These are phyloP conservation scores for Coemansia sp. DNA, from an alignment of 192 early-diverging fungal genomes.

Conservation along the genomic window DNA sequence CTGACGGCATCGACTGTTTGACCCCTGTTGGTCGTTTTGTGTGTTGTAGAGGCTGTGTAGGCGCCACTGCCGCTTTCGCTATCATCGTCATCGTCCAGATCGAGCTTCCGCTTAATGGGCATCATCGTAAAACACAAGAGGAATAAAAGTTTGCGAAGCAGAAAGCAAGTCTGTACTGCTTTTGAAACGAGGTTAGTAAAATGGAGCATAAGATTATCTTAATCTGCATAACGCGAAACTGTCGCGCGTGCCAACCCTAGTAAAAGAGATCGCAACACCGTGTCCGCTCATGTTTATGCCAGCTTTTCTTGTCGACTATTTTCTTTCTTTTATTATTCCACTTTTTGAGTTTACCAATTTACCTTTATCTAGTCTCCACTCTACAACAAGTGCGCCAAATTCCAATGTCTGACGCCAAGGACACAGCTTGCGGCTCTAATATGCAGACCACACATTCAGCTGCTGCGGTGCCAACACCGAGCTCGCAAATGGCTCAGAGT, in stretches of 20 bases:
- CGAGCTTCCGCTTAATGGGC: constrained; percentile 35
- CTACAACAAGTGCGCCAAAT: background rate
- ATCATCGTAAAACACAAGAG: constrained; percentile 14
- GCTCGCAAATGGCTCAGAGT: constrained; percentile 22
- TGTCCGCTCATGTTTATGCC: background rate
- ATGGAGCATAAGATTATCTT: background rate
- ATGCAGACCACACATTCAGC: constrained; percentile 9
- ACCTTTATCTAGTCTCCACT: background rate
- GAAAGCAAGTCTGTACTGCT: background rate
- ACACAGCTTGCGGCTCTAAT: background rate
- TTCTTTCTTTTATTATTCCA: background rate
- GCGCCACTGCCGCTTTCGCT: constrained; percentile 14
- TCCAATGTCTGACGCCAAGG: constrained; percentile 3
- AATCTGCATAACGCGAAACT: background rate
- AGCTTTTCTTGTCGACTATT: background rate
- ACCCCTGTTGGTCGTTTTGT: constrained; percentile 37
- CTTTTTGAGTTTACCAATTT: background rate
- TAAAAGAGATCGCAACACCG: background rate
- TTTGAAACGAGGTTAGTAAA: background rate
- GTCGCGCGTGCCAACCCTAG: background rate
- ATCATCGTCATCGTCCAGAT: constrained; percentile 12
- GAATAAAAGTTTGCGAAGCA: background rate
- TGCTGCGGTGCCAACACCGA: constrained; percentile 18
- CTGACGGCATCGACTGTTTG: constrained; percentile 15
- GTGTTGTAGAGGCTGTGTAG: background rate